A percentile compares a stretch with the other conserved stretches of the same genome.
phyloP scores from a whole-genome alignment of 139 green algal species.

The Parachlorella kessleri region DNA sequence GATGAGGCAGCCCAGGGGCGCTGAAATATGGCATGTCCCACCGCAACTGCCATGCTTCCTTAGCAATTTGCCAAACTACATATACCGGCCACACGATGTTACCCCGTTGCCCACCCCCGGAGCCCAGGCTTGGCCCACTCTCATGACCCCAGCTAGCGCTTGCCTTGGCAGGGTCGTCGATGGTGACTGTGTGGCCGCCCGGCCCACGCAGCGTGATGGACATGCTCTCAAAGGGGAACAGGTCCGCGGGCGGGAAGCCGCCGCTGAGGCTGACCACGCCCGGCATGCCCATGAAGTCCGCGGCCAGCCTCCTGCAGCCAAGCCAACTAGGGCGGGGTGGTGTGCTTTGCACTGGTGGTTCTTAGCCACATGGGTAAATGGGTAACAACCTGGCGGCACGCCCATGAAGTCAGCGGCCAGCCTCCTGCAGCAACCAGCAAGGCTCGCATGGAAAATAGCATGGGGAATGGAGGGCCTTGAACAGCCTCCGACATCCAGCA shows the following conservation, averaged over 20 bases:
- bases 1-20: too few species aligned
- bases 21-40: too few species aligned
- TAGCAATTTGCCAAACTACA: too few species aligned
- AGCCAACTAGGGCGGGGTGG: neutral
- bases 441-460: neutral
- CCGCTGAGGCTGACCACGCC: slow-evolving; percentile 20
- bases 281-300: slow-evolving; percentile 7
- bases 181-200: neutral
- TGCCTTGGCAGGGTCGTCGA: neutral
- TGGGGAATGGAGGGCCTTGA: neutral
- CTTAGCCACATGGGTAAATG: neutral
- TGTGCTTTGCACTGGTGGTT: too few species aligned
- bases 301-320: slow-evolving; percentile 15
- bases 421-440: neutral
- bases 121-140: too few species aligned
- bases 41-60: too few species aligned
- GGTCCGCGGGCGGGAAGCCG: slow-evolving; percentile 20
- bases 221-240: slow-evolving; percentile 22
- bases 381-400: too few species aligned
- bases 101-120: too few species aligned
- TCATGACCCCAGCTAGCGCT: neutral
- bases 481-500: neutral
- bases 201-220: neutral
- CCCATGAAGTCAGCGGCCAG: neutral
- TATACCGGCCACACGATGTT: too few species aligned